Evolutionary conservation across 2,329 filamentous ascomycete species (phyloP).

Genomic region (Proliferodiscus dingleyae): DNA sequence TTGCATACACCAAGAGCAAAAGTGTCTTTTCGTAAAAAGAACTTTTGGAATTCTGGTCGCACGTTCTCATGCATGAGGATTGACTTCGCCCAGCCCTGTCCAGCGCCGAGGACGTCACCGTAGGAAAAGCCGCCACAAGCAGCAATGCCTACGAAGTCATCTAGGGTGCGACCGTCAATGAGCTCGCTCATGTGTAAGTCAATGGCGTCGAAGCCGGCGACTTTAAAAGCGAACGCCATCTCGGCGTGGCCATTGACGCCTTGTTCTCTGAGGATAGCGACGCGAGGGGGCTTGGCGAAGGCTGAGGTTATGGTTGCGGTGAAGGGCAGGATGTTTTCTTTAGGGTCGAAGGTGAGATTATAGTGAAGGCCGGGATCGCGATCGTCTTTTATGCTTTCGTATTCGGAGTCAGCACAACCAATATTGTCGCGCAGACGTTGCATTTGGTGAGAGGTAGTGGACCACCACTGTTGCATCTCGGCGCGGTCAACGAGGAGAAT

Average conservation of each 20-base stretch:
- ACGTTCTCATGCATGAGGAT: slow-evolving; percentile 78
- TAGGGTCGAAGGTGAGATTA: slow-evolving; percentile 73
- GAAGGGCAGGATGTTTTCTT: slow-evolving; percentile 68
- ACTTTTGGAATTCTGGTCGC: slow-evolving; percentile 71
- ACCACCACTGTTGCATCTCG: slow-evolving; percentile 82
- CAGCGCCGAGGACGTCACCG: slow-evolving; percentile 82
- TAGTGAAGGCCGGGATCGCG: slow-evolving; percentile 79
- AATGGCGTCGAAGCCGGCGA: slow-evolving; percentile 83
- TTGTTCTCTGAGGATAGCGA: slow-evolving; percentile 92
- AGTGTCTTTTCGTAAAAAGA: slow-evolving; percentile 85
- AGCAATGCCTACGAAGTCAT: slow-evolving; percentile 80
- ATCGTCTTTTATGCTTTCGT: slow-evolving; percentile 66
- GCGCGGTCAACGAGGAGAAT: slow-evolving; percentile 66
- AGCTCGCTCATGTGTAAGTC: slow-evolving; percentile 98
- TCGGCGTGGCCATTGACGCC: slow-evolving; percentile 95
- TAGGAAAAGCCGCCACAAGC: slow-evolving; percentile 98
- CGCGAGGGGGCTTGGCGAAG: slow-evolving; percentile 61
- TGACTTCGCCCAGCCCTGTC: slow-evolving; percentile 92
- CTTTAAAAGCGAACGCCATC: slow-evolving; percentile 94
- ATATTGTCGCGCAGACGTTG: slow-evolving; percentile 88
- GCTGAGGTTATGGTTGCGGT: slow-evolving; percentile 43
- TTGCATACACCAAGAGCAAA: slow-evolving; percentile 96
- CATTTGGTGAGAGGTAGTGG: slow-evolving; percentile 83
- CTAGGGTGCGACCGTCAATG: slow-evolving; percentile 70
- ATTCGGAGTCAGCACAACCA: slow-evolving; percentile 79